A percentile compares a stretch with the other conserved stretches of the same genome.
Conservation (phyloP, 805 yeast genomes). For the Hanseniaspora hatyaiensis region DNA sequence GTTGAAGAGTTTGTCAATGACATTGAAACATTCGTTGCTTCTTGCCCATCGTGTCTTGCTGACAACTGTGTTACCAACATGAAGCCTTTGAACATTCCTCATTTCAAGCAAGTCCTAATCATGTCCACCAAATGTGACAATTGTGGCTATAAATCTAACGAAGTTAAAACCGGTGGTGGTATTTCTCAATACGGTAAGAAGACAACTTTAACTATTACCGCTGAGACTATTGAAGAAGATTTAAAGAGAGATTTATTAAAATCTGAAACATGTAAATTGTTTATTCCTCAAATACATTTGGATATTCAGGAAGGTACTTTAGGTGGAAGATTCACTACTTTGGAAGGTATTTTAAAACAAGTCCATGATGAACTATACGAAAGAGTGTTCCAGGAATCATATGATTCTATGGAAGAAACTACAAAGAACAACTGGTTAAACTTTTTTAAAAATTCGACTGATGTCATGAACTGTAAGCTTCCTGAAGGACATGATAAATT, state of each 20-base stretch:
- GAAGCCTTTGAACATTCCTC: slow-evolving; percentile 95
- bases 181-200: slow-evolving; percentile 76
- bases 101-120: slow-evolving; percentile 90
- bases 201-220: slow-evolving; percentile 63
- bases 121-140: slow-evolving; percentile 88
- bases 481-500: slow-evolving; percentile 35
- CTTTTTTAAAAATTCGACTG: slow-evolving; percentile 62
- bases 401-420: slow-evolving; percentile 79
- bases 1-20: slow-evolving; percentile 80
- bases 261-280: slow-evolving; percentile 82
- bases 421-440: slow-evolving; percentile 71
- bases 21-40: slow-evolving; percentile 83
- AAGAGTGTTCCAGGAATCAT: slow-evolving; percentile 72
- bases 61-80: slow-evolving; percentile 80
- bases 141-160: slow-evolving; percentile 94
- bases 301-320: slow-evolving; percentile 93
- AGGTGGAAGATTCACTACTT: slow-evolving; percentile 95
- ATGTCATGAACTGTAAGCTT: slow-evolving; percentile 69
- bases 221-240: slow-evolving; percentile 57
- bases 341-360: slow-evolving; percentile 84
- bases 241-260: slow-evolving; percentile 87
- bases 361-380: slow-evolving; percentile 79
- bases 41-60: slow-evolving; percentile 76
- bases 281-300: slow-evolving; percentile 74
- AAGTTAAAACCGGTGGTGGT: slow-evolving; percentile 97